These are phyloP conservation scores for Tetraselmis chui DNA, from an alignment of 139 green algal species.

Conservation along the genomic window DNA sequence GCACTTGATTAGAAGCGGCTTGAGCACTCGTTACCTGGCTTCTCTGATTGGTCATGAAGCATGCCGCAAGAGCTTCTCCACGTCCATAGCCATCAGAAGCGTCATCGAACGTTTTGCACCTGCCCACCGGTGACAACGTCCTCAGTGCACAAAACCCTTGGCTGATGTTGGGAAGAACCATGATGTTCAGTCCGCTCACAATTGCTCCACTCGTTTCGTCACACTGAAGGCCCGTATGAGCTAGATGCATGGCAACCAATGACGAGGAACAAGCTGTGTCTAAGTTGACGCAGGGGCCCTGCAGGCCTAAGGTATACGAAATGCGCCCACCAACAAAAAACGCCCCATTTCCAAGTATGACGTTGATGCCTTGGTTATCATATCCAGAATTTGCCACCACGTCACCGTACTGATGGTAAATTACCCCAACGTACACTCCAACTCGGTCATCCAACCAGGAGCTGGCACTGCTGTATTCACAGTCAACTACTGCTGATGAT, in stretches of 20 bases:
- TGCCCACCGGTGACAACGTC: constrained; percentile 17
- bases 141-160: constrained; percentile 21
- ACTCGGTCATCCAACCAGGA: neutral
- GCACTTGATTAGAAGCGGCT: constrained; percentile 3
- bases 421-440: constrained; percentile 23
- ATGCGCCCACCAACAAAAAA: constrained; percentile 41
- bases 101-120: constrained; percentile 47
- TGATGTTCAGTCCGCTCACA: constrained; percentile 23
- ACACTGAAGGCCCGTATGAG: constrained; percentile 23
- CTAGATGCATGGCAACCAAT: constrained; percentile 62
- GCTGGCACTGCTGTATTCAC: neutral
- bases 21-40: neutral
- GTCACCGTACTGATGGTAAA: constrained; percentile 28
- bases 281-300: constrained; percentile 25
- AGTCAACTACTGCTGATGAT: neutral
- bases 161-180: constrained; percentile 25
- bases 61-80: constrained; percentile 30
- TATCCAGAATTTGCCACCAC: constrained; percentile 13
- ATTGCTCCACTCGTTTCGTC: constrained; percentile 21
- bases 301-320: constrained; percentile 39
- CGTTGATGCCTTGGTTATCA: constrained; percentile 15
- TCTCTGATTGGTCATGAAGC: neutral
- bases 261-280: constrained; percentile 83
- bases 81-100: constrained; percentile 45
- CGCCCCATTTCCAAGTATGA: constrained; percentile 35